These are phyloP conservation scores for Plasmodium adleri DNA, from an alignment of 169 alveolate genomes.

Conservation along the genomic window DNA sequence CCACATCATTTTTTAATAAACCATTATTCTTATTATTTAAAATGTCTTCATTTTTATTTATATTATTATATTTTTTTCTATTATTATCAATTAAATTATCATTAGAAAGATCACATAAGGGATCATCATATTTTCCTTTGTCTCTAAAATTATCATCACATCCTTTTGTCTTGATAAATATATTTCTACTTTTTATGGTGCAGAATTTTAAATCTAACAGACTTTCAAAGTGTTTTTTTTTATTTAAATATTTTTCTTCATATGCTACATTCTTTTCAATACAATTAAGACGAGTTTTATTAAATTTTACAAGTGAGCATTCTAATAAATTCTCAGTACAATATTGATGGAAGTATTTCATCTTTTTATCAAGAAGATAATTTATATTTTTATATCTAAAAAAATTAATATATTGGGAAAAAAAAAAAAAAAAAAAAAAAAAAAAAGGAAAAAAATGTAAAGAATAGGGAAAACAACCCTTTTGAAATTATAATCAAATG, in stretches of 20 bases:
- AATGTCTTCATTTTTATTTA: background rate
- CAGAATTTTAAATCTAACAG: constrained; percentile 49
- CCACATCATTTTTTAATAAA: background rate
- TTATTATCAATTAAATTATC: background rate
- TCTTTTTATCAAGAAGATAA: background rate
- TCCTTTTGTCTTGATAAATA: background rate
- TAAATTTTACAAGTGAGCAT: constrained; percentile 21
- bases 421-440: too few species aligned
- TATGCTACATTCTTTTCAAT: constrained; percentile 44
- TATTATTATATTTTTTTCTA: background rate
- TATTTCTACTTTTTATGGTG: constrained; percentile 8
- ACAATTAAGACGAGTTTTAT: constrained; percentile 25
- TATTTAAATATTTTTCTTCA: constrained; percentile 62
- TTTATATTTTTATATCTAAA: background rate
- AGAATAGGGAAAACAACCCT: too few species aligned
- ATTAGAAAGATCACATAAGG: background rate
- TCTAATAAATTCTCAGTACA: constrained; percentile 31
- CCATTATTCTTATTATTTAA: background rate
- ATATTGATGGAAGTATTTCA: constrained; percentile 8
- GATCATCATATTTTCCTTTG: background rate
- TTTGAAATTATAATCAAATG: too few species aligned
- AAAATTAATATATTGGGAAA: too few species aligned
- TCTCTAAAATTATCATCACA: background rate
- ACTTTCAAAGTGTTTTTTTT: constrained; percentile 33
- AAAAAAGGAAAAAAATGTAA: too few species aligned